Conservation (phyloP, 495 filamentous ascomycete genomes). For the Aspergillus incahuasiensis region DNA sequence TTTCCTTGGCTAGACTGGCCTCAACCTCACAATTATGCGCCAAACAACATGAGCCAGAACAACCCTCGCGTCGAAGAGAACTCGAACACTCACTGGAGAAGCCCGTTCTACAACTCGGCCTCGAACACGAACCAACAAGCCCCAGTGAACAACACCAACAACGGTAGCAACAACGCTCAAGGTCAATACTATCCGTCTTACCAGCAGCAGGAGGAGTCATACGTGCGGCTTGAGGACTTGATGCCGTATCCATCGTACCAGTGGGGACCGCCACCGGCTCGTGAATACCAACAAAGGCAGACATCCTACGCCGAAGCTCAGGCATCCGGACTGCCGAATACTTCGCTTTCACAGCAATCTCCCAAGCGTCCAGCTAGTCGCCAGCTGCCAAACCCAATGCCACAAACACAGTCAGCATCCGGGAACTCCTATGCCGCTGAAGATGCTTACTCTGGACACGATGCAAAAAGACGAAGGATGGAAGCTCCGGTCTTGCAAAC, state of each 20-base stretch:
- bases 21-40: background rate
- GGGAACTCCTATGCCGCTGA: background rate
- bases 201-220: constrained; percentile 2
- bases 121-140: background rate
- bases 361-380: background rate
- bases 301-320: background rate
- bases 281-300: background rate
- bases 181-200: constrained; percentile 5
- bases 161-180: background rate
- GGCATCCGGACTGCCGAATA: background rate
- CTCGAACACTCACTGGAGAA: background rate
- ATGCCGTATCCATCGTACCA: constrained; percentile 3
- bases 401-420: background rate
- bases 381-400: background rate
- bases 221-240: constrained; percentile 6
- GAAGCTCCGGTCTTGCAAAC: background rate
- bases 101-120: constrained; percentile 3
- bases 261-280: constrained; percentile 3
- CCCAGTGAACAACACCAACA: background rate
- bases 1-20: constrained; percentile 7
- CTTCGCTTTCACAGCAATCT: constrained; percentile 4
- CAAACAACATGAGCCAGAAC: background rate
- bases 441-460: background rate
- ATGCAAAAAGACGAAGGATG: constrained; percentile 6
- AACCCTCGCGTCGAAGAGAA: constrained; percentile 1